Evolutionary conservation across 371 early-diverging fungal species (phyloP), one percentile per base, ranked within the genome.

Genomic region (Mucor indicus): DNA sequence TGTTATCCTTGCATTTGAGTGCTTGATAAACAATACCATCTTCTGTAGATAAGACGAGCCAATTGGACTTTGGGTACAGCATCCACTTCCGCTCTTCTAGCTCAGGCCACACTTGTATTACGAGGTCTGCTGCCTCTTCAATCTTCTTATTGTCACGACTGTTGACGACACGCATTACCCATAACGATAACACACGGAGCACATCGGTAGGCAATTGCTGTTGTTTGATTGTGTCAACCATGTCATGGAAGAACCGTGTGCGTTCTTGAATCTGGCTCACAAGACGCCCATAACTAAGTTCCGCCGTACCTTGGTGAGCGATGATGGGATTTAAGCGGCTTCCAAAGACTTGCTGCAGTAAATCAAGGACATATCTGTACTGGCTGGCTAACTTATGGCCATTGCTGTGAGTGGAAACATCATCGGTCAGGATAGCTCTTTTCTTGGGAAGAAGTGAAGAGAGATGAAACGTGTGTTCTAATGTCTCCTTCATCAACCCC

Each of bases 1-100:
- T 72, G 64, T 91, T 85, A 31, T 89, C 79, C 10, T 83, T 80
- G 44, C 86, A 85, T n/a, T 89, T 74, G 36, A 95, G 79, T 22
- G 92, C 86, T 49, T 91, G 90, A 63, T 83, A 83, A 15, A 90
- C 79, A 84, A 91, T 88, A 6, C 70, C 55, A 60, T 93, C 94
- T n/a, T n/a, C n/a, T n/a, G n/a, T n/a, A 7, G 88, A 88, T 15
- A 91, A 93, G 25, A 93, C 61, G 39, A 93, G 57, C 94, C 94
- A 93, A 64, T 83, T 80, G 10, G 92, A 84, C 55, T 76, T 75
- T 43, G 57, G 61, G 50, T 78, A 53, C n/a, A n/a, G n/a, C n/a
- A n/a, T n/a, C n/a, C n/a, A n/a, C n/a, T n/a, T n/a, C n/a, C n/a
- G n/a, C n/a, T n/a, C n/a, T n/a, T n/a, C n/a, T n/a, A n/a, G n/a